Evolutionary conservation across 768 basidiomycete species (phyloP), one percentile per base, ranked within the genome.

Genomic region (Mycena polygramma): DNA sequence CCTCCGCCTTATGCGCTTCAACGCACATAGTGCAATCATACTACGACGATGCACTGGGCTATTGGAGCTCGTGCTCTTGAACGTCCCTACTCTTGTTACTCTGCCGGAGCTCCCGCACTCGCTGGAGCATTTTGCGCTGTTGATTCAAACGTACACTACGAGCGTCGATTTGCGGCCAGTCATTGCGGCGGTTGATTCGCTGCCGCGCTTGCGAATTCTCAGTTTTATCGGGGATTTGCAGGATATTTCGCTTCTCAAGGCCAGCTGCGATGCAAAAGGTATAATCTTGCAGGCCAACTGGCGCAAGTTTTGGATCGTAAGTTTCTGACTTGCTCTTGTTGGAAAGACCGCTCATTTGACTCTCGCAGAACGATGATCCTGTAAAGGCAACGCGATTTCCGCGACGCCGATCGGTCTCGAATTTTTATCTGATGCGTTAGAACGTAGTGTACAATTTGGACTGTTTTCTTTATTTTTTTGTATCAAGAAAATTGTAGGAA

Each of bases 41-140:
- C 61, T 86, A 22, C 74, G 71, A 35, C 71, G 75, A 26, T 87
- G 85, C 73, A 78, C 76, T 0, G 76, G 75, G 48, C 79, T 87
- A 19, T 75, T 83, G 64, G 86, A 87, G 62, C 70, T 87, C 15
- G 68, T 83, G 19, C 55, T 86, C 20, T 76, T 81, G 43, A 82
- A 78, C 49, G 65, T 85, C 3, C 83, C 85, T 6, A 75, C 73
- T 1, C 55, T 83, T 15, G 59, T 82, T 36, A 75, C 78, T 0
- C 76, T 86, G 22, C 72, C 74, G 22, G 77, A 64, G 11, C 67
- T 87, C 10, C 81, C 86, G 7, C 64, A 65, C 13, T 78, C 81
- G 2, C 73, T 87, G 39, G 80, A 85, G 62, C 85, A 86, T 65
- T 68, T 87, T 6, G 77, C 77, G 39, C 80, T 85, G 68, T 74